Evolutionary conservation across 2,329 filamentous ascomycete genomes (phyloP).

Genomic region (Elsinoe arachidis): DNA sequence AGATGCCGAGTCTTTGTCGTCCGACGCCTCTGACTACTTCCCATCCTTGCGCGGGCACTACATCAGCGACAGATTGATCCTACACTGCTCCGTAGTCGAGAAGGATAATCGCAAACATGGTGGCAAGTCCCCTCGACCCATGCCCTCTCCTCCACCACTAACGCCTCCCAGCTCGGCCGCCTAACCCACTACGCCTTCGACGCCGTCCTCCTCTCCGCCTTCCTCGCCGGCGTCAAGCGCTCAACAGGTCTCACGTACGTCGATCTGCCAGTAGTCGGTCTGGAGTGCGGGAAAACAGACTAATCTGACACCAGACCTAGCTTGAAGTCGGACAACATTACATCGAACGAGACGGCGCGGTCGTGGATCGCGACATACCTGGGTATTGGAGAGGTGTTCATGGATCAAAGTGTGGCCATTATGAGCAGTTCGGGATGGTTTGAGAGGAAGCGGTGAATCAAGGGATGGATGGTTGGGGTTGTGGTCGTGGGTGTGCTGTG

Average conservation of each 20-base stretch:
- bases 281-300: constrained; percentile 5
- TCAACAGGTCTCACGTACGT: constrained; percentile 97
- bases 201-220: constrained; percentile 87
- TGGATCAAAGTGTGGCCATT: constrained; percentile 93
- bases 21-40: not conserved
- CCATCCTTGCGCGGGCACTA: not conserved
- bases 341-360: constrained; percentile 46
- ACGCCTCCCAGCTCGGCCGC: constrained; percentile 76
- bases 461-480: not conserved
- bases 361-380: constrained; percentile 86
- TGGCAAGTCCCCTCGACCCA: constrained; percentile 1
- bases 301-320: constrained; percentile 53
- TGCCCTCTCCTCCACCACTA: constrained; percentile 53
- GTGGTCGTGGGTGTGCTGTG: not conserved
- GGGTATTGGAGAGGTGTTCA: constrained; percentile 91
- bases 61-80: no score
- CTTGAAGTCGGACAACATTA: constrained; percentile 77
- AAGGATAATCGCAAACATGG: constrained; percentile 14
- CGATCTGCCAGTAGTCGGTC: constrained; percentile 14
- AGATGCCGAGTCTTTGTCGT: not conserved
- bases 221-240: constrained; percentile 93
- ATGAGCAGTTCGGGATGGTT: constrained; percentile 85
- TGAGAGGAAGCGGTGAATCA: constrained; percentile 69
- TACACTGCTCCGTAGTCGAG: no score
- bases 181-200: constrained; percentile 94